These are phyloP conservation scores for Dictyostelium purpureum DNA, from an alignment of 78 protist genomes.

Conservation along the genomic window DNA sequence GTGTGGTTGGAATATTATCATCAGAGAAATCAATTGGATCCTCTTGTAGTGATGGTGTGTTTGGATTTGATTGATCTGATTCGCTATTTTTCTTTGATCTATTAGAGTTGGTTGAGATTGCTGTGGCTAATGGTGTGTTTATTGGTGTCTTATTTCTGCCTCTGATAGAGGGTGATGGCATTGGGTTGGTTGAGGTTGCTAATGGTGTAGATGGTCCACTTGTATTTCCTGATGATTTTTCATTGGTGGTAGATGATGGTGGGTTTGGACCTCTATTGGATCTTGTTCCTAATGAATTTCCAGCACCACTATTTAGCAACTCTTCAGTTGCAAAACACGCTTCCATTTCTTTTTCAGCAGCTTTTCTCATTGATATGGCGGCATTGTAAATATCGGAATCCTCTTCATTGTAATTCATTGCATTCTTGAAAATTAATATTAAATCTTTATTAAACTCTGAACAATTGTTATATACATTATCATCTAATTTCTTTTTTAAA, in stretches of 20 bases:
- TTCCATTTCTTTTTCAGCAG: constrained; percentile 75
- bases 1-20: not conserved
- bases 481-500: constrained; percentile 40
- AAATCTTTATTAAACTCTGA: constrained; percentile 56
- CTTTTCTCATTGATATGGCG: constrained; percentile 47
- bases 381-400: constrained; percentile 58
- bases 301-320: not conserved
- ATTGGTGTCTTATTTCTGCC: constrained; percentile 18
- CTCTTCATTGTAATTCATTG: constrained; percentile 57
- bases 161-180: constrained; percentile 35
- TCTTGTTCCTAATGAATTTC: not conserved
- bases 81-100: constrained; percentile 12
- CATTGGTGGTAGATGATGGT: not conserved
- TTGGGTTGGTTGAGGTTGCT: too few relatives aligned
- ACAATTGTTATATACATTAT: constrained; percentile 20
- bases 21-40: not conserved
- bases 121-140: not conserved
- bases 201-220: not conserved
- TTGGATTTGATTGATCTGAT: constrained; percentile 3
- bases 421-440: constrained; percentile 56
- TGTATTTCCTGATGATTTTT: not conserved
- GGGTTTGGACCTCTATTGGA: not conserved
- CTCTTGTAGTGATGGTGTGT: constrained; percentile 35
- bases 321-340: constrained; percentile 1
- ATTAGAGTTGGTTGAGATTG: not conserved